Evolutionary conservation across 495 filamentous ascomycete genomes (phyloP), one percentile per base, ranked within the genome.

Genomic region (Saxophila tyrrhenica): DNA sequence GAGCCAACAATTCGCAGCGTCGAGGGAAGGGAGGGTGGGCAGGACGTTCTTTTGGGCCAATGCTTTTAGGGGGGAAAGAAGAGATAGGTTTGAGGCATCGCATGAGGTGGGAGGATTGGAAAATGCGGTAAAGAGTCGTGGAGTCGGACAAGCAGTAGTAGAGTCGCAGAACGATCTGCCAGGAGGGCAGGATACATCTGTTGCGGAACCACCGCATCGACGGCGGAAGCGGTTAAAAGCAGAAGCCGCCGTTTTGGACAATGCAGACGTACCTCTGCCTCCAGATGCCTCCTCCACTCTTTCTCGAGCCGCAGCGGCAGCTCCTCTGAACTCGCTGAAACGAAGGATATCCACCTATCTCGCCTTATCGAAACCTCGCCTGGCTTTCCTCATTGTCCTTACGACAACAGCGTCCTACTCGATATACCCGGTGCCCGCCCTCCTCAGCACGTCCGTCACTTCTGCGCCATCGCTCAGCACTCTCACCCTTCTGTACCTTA

Each of bases 401-500:
- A 88, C 89, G 0, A 89, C 94, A 11, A 94, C 89, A 54, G 83
- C 89, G 1, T 83, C 92, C 24, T 98, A 98, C 69, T 86, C 86
- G 7, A 78, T 97, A 57, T 97, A 94, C 66, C 92, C 92, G 0
- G 84, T 95, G 8, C 85, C 86, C 9, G 79, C 80, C 20, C 76
- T 91, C 41, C 77, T 88, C 41, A 81, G 82, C 22, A 80, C 86
- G 23, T 74, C 81, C 11, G 78, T 84, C 47, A 81, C 83, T 23
- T 75, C 77, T 42, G 82, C 87, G 17, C 91, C 92, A 0, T 91
- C 88, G 9, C 80, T 98, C 45, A 89, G 84, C 25, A 83, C 92
- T 3, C 73, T 97, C 35, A 98, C 94, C 10, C 83, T 98, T 17
- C 73, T 91, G 55, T 96, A 94, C 76, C 80, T 98, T 61, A 95